A percentile compares a stretch with the other conserved stretches of the same genome.
Conservation (phyloP, 1,139 yeast species). For the Taphrina populina region DNA sequence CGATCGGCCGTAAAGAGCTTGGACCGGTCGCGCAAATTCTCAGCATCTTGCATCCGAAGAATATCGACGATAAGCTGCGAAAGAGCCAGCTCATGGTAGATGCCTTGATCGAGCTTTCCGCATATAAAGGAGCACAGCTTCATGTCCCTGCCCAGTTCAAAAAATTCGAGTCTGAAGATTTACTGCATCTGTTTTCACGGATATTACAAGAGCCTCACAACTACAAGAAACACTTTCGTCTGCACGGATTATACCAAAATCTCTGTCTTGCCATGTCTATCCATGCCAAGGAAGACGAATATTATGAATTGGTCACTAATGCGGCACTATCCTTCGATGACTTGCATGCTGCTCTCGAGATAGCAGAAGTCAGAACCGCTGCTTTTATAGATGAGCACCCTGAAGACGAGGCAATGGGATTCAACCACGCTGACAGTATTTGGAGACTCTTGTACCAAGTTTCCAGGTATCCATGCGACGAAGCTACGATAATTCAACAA, state of each 20-base stretch:
- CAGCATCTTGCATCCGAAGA: conserved; percentile 19
- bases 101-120: conserved; percentile 16
- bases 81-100: conserved; percentile 19
- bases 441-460: conserved; percentile 29
- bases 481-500: background rate
- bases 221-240: conserved; percentile 12
- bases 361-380: conserved; percentile 9
- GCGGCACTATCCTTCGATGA: conserved; percentile 26
- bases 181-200: conserved; percentile 4
- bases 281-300: background rate
- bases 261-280: conserved; percentile 1
- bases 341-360: conserved; percentile 5
- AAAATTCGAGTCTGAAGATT: background rate
- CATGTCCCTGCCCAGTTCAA: conserved; percentile 15
- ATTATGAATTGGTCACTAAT: conserved; percentile 18
- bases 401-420: background rate
- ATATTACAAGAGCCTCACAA: conserved; percentile 7
- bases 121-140: conserved; percentile 5
- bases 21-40: conserved; percentile 8
- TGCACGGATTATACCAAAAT: conserved; percentile 20
- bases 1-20: conserved; percentile 7
- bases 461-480: conserved; percentile 18
- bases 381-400: background rate
- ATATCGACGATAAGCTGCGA: conserved; percentile 5
- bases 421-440: background rate